These are phyloP conservation scores for Podaxis carcinomalis DNA, from an alignment of 768 basidiomycete species.

Conservation along the genomic window DNA sequence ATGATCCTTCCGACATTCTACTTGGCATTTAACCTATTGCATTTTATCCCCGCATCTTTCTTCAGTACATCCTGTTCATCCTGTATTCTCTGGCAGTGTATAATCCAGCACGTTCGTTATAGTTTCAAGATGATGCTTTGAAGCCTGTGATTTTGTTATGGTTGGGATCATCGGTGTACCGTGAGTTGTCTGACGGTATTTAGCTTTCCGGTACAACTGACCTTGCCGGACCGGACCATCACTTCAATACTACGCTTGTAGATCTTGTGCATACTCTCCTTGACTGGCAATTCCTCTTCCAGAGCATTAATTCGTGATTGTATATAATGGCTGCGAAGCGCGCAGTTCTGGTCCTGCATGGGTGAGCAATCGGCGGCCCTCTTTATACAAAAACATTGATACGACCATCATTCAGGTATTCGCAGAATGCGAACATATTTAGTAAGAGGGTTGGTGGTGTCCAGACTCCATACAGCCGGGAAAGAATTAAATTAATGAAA, in stretches of 20 bases:
- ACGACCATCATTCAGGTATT: conserved; percentile 38
- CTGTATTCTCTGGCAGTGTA: neutral
- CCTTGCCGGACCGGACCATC: neutral
- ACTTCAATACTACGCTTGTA: neutral
- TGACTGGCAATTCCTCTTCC: neutral
- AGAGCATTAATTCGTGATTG: neutral
- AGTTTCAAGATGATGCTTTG: neutral
- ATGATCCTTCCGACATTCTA: neutral
- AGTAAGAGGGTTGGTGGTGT: conserved; percentile 57
- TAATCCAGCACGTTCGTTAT: neutral
- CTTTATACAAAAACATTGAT: neutral
- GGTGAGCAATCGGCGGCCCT: conserved; percentile 23
- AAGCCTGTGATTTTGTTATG: neutral
- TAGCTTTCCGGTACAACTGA: neutral
- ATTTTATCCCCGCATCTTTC: neutral
- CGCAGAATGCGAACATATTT: conserved; percentile 68
- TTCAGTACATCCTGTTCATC: neutral
- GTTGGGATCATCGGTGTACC: neutral
- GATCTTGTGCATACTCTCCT: neutral
- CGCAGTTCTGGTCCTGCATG: conserved; percentile 38
- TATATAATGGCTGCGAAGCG: conserved; percentile 19
- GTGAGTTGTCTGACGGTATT: neutral
- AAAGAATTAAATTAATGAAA: neutral
- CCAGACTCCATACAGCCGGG: neutral
- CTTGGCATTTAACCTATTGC: neutral